A percentile compares a stretch with the other conserved stretches of the same genome.
Evolutionary conservation across 2,329 filamentous ascomycete species (phyloP).

Genomic region (Pestalotiopsis sp.): DNA sequence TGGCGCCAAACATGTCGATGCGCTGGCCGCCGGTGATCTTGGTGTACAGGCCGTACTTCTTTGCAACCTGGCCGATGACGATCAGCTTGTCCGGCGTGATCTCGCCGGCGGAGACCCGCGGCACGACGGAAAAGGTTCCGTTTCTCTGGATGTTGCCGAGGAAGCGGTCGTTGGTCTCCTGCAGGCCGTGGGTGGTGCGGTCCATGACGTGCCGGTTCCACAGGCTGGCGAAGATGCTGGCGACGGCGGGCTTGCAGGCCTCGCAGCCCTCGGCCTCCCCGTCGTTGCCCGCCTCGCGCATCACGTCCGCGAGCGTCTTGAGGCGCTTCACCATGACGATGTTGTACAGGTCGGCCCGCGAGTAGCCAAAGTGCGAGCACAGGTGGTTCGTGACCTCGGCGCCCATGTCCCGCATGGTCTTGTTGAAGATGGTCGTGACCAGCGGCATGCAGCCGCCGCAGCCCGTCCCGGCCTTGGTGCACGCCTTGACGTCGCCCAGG

Average conservation of each 20-base stretch:
- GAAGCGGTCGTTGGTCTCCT: constrained; percentile 90
- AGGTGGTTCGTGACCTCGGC: constrained; percentile 85
- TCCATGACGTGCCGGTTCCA: constrained; percentile 86
- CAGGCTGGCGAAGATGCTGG: constrained; percentile 76
- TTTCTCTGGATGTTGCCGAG: constrained; percentile 90
- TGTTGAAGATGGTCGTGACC: constrained; percentile 87
- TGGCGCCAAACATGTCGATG: constrained; percentile 91
- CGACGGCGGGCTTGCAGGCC: constrained; percentile 81
- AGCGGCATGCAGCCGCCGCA: constrained; percentile 90
- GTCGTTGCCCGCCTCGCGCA: constrained; percentile 76
- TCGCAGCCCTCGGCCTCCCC: constrained; percentile 78
- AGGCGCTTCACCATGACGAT: constrained; percentile 82
- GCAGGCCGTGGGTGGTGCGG: constrained; percentile 68
- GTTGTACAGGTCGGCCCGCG: constrained; percentile 86
- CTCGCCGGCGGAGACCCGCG: constrained; percentile 80
- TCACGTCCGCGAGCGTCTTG: constrained; percentile 72
- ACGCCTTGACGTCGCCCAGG: constrained; percentile 80
- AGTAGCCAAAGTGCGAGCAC: constrained; percentile 82
- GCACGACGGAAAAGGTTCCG: constrained; percentile 87
- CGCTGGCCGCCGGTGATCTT: constrained; percentile 92
- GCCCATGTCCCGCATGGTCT: constrained; percentile 82
- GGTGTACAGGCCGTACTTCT: constrained; percentile 82
- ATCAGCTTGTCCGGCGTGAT: constrained; percentile 87
- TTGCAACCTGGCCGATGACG: constrained; percentile 79
- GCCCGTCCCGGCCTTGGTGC: constrained; percentile 89